Percentiles rank a stretch among this genome's conserved stretches.
These are phyloP conservation scores for Aspergillus thermomutatus DNA, from an alignment of 2,329 filamentous ascomycete species.

Conservation along the genomic window DNA sequence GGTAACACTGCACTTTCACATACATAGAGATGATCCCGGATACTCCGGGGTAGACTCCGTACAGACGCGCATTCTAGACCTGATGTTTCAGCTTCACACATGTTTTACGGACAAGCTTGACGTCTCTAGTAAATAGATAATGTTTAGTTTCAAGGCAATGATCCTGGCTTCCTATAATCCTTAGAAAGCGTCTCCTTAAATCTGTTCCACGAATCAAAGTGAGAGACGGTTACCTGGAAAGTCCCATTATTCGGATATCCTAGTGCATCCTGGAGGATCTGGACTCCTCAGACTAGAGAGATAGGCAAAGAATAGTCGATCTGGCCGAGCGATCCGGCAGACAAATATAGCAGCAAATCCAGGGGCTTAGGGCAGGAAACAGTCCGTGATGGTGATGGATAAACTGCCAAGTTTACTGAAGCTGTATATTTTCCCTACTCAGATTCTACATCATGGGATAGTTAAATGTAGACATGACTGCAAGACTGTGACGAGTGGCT, in stretches of 20 bases:
- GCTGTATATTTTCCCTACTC: neutral
- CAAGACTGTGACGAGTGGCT: neutral
- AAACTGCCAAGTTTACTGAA: neutral
- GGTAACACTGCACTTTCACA: neutral
- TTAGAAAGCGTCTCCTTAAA: neutral
- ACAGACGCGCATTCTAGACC: neutral
- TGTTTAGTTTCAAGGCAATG: neutral
- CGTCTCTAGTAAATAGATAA: neutral
- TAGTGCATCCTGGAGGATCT: neutral
- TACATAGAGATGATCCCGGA: neutral
- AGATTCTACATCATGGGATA: neutral
- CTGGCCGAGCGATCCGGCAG: neutral
- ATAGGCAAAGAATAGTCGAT: neutral
- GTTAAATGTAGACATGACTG: neutral
- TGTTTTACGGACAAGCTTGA: neutral
- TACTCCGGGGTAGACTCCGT: neutral
- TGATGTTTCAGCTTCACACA: neutral
- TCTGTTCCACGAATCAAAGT: neutral
- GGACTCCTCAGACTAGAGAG: neutral
- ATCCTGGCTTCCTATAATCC: neutral
- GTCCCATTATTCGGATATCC: neutral
- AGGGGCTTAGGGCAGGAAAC: neutral
- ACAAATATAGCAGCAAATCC: neutral
- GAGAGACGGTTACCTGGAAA: neutral
- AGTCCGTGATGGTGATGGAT: neutral